Conservation (phyloP, 495 filamentous ascomycete genomes). For the Glonium stellatum region DNA sequence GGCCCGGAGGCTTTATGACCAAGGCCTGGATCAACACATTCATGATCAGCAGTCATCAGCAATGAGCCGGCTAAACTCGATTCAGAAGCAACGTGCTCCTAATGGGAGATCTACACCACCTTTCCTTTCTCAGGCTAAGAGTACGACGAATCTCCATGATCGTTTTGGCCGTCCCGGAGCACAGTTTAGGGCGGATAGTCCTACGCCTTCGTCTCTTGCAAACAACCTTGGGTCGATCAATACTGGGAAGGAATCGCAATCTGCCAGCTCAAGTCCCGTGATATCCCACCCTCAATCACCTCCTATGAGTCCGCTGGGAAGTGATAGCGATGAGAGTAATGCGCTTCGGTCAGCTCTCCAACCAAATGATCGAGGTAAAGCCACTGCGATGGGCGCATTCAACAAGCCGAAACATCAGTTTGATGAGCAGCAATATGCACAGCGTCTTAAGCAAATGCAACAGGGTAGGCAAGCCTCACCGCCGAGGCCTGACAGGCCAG, state of each 20-base stretch:
- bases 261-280: conserved; percentile 37
- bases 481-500: conserved; percentile 22
- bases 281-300: conserved; percentile 47
- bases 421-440: conserved; percentile 76
- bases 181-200: conserved; percentile 45
- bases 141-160: conserved; percentile 51
- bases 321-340: conserved; percentile 56
- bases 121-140: conserved; percentile 42
- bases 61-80: conserved; percentile 67
- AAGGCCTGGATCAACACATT: conserved; percentile 68
- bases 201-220: conserved; percentile 38
- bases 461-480: conserved; percentile 50
- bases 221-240: conserved; percentile 33
- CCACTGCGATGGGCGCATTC: conserved; percentile 78
- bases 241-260: conserved; percentile 26
- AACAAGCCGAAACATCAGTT: conserved; percentile 69
- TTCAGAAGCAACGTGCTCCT: conserved; percentile 52
- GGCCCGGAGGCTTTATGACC: conserved; percentile 75
- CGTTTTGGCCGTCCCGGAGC: conserved; percentile 46
- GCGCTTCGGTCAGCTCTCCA: conserved; percentile 54
- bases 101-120: conserved; percentile 43
- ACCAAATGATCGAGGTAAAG: conserved; percentile 74
- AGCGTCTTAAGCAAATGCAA: conserved; percentile 72
- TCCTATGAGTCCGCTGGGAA: conserved; percentile 63
- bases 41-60: conserved; percentile 75